These are phyloP conservation scores for Fagus sylvatica DNA, from an alignment of 306 rosid genomes.

Conservation along the genomic window DNA sequence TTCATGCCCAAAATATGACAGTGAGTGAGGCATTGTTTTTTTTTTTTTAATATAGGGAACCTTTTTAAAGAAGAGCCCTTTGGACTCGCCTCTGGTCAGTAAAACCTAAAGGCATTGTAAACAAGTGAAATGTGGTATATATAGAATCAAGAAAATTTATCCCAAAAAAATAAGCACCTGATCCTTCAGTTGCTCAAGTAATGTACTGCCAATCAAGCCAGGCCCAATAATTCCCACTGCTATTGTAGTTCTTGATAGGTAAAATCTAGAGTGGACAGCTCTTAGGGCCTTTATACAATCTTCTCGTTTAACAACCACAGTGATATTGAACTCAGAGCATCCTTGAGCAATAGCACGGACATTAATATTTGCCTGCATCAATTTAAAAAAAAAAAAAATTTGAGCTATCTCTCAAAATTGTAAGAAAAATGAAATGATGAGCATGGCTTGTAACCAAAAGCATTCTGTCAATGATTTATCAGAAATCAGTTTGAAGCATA, in stretches of 20 bases:
- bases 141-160: conserved; percentile 7
- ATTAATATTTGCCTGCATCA: conserved; percentile 83
- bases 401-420: conserved; percentile 13
- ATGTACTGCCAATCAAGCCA: conserved; percentile 91
- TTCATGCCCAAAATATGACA: background rate
- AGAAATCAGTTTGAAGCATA: background rate
- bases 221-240: conserved; percentile 98
- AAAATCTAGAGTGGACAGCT: conserved; percentile 97
- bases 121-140: conserved; percentile 5
- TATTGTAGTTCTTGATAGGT: conserved; percentile 88
- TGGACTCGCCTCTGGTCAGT: too few relatives aligned
- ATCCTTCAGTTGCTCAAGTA: conserved; percentile 93
- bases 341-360: conserved; percentile 99
- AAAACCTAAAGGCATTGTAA: background rate
- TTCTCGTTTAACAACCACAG: conserved; percentile 87
- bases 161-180: conserved; percentile 57
- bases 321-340: conserved; percentile 92
- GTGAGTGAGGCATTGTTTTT: too few relatives aligned
- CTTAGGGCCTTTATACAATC: conserved; percentile 91
- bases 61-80: too few relatives aligned
- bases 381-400: conserved; percentile 18
- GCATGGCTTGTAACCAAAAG: background rate
- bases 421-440: conserved; percentile 16
- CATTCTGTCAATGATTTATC: background rate
- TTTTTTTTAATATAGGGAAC: too few relatives aligned